Conservation (phyloP, 2,329 filamentous ascomycete species). For the Monilinia fructigena region DNA sequence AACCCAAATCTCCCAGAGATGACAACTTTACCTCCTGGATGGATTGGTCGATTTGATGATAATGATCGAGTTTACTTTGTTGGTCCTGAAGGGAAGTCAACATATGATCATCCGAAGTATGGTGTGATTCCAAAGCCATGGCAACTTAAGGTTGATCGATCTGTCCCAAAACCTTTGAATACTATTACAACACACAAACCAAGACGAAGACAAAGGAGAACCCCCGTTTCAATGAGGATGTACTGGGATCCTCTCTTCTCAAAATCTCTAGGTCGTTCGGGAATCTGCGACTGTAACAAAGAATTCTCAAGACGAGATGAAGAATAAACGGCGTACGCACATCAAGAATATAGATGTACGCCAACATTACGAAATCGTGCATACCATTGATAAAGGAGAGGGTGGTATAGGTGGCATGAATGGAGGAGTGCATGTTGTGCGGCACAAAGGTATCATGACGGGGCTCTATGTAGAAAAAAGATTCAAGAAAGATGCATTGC, state of each 20-base stretch:
- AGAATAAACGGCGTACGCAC: slow-evolving; percentile 16
- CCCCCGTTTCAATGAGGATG: slow-evolving; percentile 23
- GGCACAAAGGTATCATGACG: slow-evolving; percentile 23
- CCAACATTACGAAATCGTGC: slow-evolving; percentile 30
- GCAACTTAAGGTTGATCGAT: slow-evolving; percentile 22
- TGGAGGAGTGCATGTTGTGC: slow-evolving; percentile 35
- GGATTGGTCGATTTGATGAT: slow-evolving; percentile 15
- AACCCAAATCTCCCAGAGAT: slow-evolving; percentile 14
- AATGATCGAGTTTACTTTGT: slow-evolving; percentile 19
- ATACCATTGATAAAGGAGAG: slow-evolving; percentile 32
- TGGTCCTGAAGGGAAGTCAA: not conserved
- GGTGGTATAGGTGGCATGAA: slow-evolving; percentile 36
- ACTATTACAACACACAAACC: slow-evolving; percentile 19
- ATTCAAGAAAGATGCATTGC: slow-evolving; percentile 23
- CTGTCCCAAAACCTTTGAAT: slow-evolving; percentile 3
- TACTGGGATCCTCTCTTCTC: slow-evolving; percentile 10
- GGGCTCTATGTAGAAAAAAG: slow-evolving; percentile 29
- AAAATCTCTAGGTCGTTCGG: slow-evolving; percentile 18
- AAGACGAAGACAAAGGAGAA: slow-evolving; percentile 12
- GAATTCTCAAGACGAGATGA: slow-evolving; percentile 10
- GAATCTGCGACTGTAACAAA: slow-evolving; percentile 22
- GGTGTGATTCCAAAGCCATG: slow-evolving; percentile 25
- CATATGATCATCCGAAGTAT: slow-evolving; percentile 19
- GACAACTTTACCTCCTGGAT: slow-evolving; percentile 8
- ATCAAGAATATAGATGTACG: slow-evolving; percentile 24